Percentiles rank a stretch among this genome's conserved stretches.
Conservation (phyloP, 176 grass and related monocot species). For the Leersia perrieri region DNA sequence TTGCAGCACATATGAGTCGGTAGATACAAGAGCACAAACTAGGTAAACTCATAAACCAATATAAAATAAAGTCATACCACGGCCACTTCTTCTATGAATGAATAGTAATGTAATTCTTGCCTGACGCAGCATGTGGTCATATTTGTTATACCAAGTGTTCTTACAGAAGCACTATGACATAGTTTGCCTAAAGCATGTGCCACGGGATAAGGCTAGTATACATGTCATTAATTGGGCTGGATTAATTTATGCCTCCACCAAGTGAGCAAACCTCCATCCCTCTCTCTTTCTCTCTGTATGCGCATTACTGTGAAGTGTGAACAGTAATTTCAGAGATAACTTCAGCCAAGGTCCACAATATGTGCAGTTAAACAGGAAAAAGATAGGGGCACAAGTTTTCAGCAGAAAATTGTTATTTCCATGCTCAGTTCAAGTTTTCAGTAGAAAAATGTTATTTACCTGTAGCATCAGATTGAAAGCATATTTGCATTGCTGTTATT, state of each 20-base stretch:
- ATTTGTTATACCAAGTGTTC: not conserved
- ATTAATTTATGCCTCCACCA: not conserved
- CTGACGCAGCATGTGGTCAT: not conserved
- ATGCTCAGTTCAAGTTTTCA: not conserved
- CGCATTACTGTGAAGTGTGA: not conserved
- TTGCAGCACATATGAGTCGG: not conserved
- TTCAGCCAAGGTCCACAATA: not conserved
- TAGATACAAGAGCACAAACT: not conserved
- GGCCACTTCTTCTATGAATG: not conserved
- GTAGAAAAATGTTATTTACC: not conserved
- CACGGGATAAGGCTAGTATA: not conserved
- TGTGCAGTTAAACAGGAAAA: not conserved
- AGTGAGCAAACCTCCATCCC: not conserved
- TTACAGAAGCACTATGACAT: not conserved
- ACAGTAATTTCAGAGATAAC: not conserved
- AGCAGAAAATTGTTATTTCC: not conserved
- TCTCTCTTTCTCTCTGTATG: not conserved
- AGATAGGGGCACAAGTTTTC: not conserved
- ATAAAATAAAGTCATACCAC: slow-evolving; percentile 17
- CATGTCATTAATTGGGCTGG: not conserved
- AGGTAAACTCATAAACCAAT: not conserved
- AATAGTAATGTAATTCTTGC: slow-evolving; percentile 6
- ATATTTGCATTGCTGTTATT: not conserved
- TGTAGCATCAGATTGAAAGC: not conserved
- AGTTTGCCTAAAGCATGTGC: not conserved